Base-by-base conservation (phyloP, 257 asterid genomes). In the Plantago major region DNA sequence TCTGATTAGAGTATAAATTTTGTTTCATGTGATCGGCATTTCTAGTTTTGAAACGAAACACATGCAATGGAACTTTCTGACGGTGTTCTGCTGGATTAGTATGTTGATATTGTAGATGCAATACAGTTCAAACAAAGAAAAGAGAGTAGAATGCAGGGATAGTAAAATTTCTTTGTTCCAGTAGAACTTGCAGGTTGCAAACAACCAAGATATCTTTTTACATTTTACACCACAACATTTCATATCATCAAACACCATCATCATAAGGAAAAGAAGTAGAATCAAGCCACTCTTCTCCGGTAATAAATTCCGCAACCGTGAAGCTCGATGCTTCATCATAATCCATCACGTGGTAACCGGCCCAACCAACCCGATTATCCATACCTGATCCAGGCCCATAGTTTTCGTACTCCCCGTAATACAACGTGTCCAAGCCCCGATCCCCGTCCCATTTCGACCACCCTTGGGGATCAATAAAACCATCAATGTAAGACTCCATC, bases 211-310 rank as follows among this genome's bases (percentile, higher is more conserved):
- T 19, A 4, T 42, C 45, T 33, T 9, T 53, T 33, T 42, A 45
- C 28, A 26, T 26, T 8, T 42, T 9, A 54, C 49, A 46, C 14
- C 28, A 51, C 12, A 42, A 22, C 6, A 42, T 57, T 17, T 12
- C 58, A 9, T 53, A 26, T 9, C 12, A 43, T 89, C 69, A 90
- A 53, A 90, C 74, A 50, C 79, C 80, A 55, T 74, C 74, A 63
- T 92, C 97, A 47, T 89, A 92, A 44, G 98, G 98, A 68, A 92
- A 75, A 0, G 88, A 76, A 11, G 95, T 92, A 3, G 96, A 92
- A 67, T 76, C 93, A 15, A 92, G 71, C 98, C 98, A 92, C 65
- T 84, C 95, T 43, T 79, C 76, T 10, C 89, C 98, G 0, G 82
- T 67, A 14, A 92, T 84, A 53, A 92, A 78, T 71, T 79, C 82